Evolutionary conservation across 2,329 filamentous ascomycete genomes (phyloP), one percentile per base, ranked within the genome.

Genomic region (Trichophyton schoenleinii): DNA sequence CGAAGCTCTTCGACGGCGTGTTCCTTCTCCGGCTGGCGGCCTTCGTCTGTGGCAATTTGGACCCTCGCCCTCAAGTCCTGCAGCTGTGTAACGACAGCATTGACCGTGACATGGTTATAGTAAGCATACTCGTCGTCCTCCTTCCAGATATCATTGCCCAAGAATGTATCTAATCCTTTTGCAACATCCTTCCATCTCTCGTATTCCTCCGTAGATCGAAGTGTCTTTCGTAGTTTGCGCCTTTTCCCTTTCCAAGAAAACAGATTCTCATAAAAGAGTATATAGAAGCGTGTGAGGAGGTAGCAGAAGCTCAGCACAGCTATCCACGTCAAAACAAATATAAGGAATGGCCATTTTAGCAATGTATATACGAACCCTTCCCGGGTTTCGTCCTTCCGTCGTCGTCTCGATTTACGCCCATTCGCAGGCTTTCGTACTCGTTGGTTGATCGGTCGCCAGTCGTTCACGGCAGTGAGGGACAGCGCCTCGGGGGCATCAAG

Each of bases 301-400:
- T 99, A 99, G 15, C 84, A 81, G 11, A 85, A 71, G 60, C 85
- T 83, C 22, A 97, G 79, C 13, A 88, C 84, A 0, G 83, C 70
- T 57, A 99, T 83, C 91, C 91, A 97, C 9, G 85, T 83, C 55
- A 87, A 80, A 1, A 96, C 90, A 46, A 88, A 81, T 38, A 91
- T 73, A 38, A 99, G 79, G 66, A 99, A 82, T 1, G 94, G 94
- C 87, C 91, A 97, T 74, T 97, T 96, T 59, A 95, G 79, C 52
- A 99, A 72, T 1, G 83, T 84, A 73, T 99, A 99, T 9, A 96
- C 81, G 70, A 94, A 89, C 20, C 94, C 94, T 76, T 99, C 94
- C 66, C 94, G 81, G 1, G 92, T 97, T 78, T 99, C 94, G 71
- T 99, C 94, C 69, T 85, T 89, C 65, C 83, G 87, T 62, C 87